Evolutionary conservation across 169 alveolate genomes (phyloP), one percentile per base, ranked within the genome.

Genomic region (Besnoitia besnoiti): DNA sequence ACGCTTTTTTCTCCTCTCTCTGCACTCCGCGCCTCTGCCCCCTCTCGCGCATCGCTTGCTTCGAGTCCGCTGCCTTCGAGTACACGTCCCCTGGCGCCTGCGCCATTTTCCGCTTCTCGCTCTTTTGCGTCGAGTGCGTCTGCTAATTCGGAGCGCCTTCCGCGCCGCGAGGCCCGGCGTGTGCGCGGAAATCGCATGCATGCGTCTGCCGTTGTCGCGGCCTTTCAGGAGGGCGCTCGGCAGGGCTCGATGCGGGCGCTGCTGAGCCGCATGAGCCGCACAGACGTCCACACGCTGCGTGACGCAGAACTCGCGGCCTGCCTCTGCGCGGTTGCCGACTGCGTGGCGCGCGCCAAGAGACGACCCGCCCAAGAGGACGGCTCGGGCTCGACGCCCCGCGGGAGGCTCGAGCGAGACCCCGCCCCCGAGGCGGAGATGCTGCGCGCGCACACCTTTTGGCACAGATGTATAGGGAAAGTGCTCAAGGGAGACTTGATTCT

Each of bases 401-500:
- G 59, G 55, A 37, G 49, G 85, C 55, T 7, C 8, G 33, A 42
- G 49, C 44, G 82, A 73, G 5, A 19, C 12, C 44, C n/a, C n/a
- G n/a, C 82, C 8, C 10, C 44, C 30, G 46, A n/a, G 24, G 82
- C 39, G n/a, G 82, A 73, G 44, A 42, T 19, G 14, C 82, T 73
- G 8, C 16, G 82, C 8, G 27, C 2, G 27, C 82, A 77, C 87
- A 42, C 87, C 87, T 77, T 77, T 35, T 77, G 87, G 87, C 40
- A 40, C 35, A 51, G 87, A 0, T 77, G 87, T 30, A 55, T 35
- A 39, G 87, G 87, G 59, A 19, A 35, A 10, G 14, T 39, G 40
- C 87, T 77, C 59, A 77, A 77, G 40, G 87, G 87, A 35, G 87
- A 77, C 37, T 27, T 77, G 59, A 24, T 77, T 35, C n/a, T 37